Base-by-base conservation (phyloP, 2,329 filamentous ascomycete species). In the Fusarium sp. region DNA sequence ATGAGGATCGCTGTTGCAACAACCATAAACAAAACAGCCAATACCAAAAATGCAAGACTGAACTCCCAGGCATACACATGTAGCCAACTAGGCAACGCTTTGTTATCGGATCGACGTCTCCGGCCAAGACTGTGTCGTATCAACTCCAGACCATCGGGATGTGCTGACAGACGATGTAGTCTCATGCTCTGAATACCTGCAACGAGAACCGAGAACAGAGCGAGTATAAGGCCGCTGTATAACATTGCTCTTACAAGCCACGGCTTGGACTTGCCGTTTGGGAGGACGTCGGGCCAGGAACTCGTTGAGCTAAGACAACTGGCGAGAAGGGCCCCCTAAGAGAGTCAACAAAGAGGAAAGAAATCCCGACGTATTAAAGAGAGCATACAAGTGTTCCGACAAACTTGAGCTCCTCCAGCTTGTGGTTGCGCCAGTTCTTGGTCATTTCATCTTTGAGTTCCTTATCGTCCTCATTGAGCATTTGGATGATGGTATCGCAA, bases 21-120 rank as follows among this genome's bases (percentile, higher is more conserved):
- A 18, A 64, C 37, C 57, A 64, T 56, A 25, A 44, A 64, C 13
- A 61, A 42, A 4, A 61, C 27, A 12, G 48, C 8, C 34, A 64
- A n/a, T 7, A 64, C 61, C 1, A 64, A 34, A 40, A 64, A 64
- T 0, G 57, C 57, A 22, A 64, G 61, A 7, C 61, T 64, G 11
- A 64, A 64, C 9, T 64, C 61, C 61, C 61, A 64, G 1, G 49
- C 61, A 25, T 65, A 62, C 8, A 62, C 57, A 3, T 65, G 44
- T 1, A 65, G 29, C 61, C 44, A 62, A 30, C 37, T 65, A 10
- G 57, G 57, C 3, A 34, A 7, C 5, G 49, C 45, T 27, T 57
- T 65, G 1, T 18, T 14, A 16, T 46, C 44, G 4, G 44, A 51
- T 32, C 13, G 20, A 24, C 37, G 20, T 40, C 54, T 62, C 16